Conservation (phyloP, 108 stramenopile genomes). For the Nitzschia palea region DNA sequence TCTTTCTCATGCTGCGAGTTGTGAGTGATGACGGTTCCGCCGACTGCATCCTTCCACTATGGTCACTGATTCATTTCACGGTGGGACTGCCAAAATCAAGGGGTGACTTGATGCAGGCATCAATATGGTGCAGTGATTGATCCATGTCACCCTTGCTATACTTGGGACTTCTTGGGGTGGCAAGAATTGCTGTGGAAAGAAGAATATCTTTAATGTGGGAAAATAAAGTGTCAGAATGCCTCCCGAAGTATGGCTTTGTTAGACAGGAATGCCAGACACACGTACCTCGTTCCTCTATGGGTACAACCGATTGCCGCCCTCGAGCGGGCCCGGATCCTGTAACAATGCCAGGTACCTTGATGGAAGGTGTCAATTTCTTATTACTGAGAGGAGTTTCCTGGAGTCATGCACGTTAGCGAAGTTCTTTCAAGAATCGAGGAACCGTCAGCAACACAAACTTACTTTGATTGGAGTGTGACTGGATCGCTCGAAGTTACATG, state of each 20-base stretch:
- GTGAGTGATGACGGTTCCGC: too few relatives aligned
- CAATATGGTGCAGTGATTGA: conserved; percentile 43
- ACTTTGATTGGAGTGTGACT: neutral
- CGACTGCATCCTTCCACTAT: too few relatives aligned
- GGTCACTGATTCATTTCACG: conserved; percentile 10
- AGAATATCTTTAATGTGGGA: conserved; percentile 19
- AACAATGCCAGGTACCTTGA: conserved; percentile 17
- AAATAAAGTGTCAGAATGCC: neutral
- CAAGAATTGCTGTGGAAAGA: conserved; percentile 36
- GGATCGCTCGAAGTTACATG: conserved; percentile 1
- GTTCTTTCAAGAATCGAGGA: neutral
- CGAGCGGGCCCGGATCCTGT: conserved; percentile 33
- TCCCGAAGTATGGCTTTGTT: too few relatives aligned
- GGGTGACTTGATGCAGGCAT: conserved; percentile 41
- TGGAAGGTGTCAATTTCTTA: conserved; percentile 10
- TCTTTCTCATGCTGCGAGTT: too few relatives aligned
- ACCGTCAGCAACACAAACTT: neutral
- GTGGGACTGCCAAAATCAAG: conserved; percentile 38
- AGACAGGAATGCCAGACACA: neutral
- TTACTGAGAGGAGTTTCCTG: conserved; percentile 24
- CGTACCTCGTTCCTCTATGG: conserved; percentile 22
- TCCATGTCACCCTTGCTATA: conserved; percentile 30
- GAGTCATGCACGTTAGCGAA: neutral
- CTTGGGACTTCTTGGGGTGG: conserved; percentile 37
- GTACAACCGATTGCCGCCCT: neutral